phyloP scores from a whole-genome alignment of 2,329 filamentous ascomycete genomes.

The Dactylellina leptospora region DNA sequence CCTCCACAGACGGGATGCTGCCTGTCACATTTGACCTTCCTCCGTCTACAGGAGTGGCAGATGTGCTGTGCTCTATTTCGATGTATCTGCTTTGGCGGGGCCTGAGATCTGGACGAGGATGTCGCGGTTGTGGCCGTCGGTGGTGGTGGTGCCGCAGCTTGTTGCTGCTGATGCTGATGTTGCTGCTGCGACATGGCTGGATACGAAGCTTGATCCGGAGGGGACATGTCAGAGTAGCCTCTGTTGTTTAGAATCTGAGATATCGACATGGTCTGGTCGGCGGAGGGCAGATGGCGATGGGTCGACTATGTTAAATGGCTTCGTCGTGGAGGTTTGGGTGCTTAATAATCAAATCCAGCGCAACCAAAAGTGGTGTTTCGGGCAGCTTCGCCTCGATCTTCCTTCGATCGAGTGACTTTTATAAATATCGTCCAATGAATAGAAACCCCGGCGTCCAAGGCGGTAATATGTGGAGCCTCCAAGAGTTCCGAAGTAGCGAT shows the following conservation, averaged over 20 bases:
- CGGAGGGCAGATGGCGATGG: not conserved
- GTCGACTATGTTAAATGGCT: not conserved
- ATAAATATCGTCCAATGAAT: no score
- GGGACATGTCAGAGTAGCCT: conserved; percentile 44
- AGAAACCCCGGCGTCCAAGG: no score
- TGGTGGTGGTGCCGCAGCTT: conserved; percentile 4
- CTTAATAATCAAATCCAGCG: conserved; percentile 46
- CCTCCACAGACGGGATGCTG: conserved; percentile 56
- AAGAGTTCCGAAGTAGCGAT: conserved; percentile 2
- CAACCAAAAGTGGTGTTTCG: no score
- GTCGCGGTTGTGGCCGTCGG: not conserved
- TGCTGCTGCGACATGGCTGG: conserved; percentile 22
- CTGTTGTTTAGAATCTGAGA: conserved; percentile 43
- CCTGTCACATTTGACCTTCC: conserved; percentile 57
- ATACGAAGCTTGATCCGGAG: conserved; percentile 30
- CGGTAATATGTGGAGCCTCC: conserved; percentile 6
- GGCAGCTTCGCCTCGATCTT: not conserved
- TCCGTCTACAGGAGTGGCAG: conserved; percentile 56
- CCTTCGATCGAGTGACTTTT: no score
- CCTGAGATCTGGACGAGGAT: conserved; percentile 14
- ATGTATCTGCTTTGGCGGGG: conserved; percentile 56
- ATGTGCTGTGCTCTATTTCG: conserved; percentile 57
- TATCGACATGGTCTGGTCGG: conserved; percentile 34
- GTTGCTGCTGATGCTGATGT: conserved; percentile 6
- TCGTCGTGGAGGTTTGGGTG: conserved; percentile 3